Conservation (phyloP, 345 rosid genomes). For the Cardamine chenopodiifolia region DNA sequence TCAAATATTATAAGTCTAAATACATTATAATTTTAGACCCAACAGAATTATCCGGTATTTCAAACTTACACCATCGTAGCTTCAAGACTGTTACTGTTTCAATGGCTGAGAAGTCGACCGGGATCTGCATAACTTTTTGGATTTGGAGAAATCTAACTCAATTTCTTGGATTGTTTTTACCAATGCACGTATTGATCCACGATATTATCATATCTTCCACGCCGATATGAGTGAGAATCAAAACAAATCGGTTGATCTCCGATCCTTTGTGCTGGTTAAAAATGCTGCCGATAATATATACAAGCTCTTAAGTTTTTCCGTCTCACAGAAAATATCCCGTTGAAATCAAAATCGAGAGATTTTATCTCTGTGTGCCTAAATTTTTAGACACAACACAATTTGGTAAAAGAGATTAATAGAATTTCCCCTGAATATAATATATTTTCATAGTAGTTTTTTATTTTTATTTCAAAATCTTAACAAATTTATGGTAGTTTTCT, state of each 20-base stretch:
- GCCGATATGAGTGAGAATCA: background rate
- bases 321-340: background rate
- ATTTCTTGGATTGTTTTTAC: conserved; percentile 8
- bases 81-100: background rate
- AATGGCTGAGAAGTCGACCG: background rate
- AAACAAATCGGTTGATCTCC: background rate
- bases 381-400: background rate
- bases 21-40: no score
- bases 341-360: background rate
- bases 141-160: conserved; percentile 19
- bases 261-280: background rate
- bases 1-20: no score
- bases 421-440: no score
- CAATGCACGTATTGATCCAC: background rate
- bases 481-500: no score
- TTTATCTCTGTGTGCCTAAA: background rate
- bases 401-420: background rate
- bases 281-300: no score
- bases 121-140: background rate
- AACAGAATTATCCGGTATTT: background rate
- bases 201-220: background rate
- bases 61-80: background rate
- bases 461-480: no score
- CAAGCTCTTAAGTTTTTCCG: background rate
- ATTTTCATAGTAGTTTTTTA: no score